Evolutionary conservation across 257 asterid species (phyloP), one percentile per base, ranked within the genome.

Genomic region (Eustoma russellianum): DNA sequence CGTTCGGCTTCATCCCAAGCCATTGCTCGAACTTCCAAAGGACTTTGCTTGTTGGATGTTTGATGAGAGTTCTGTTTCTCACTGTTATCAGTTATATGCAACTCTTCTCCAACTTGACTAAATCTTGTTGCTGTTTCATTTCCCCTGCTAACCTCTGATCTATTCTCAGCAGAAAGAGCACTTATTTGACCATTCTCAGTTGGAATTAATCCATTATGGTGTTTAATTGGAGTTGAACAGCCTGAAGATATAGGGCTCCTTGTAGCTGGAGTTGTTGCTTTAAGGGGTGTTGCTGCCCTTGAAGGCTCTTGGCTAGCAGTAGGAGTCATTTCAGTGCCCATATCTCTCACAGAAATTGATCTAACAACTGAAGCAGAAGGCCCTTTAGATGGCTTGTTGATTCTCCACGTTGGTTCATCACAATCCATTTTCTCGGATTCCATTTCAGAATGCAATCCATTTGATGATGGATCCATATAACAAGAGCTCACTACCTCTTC

Each of bases 301-400:
- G 98, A 91, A 1, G 96, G 97, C 57, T 87, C 97, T 60, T 82
- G 90, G 71, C 98, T 91, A 0, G 82, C 95, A 50, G 77, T 73
- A 1, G 98, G 97, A 0, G 98, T 91, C 98, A 91, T 91, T 55
- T 87, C 98, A 0, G 98, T 91, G 41, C 98, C 98, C 94, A 87
- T 91, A 55, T 91, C 98, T 70, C 98, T 79, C 66, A 91, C 78
- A 47, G 87, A 84, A 9, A 91, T 66, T 5, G 89, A 79, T 52
- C 92, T 66, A 65, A 77, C 83, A 17, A 41, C 75, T 8, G 90
- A 56, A 41, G 59, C 61, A 33, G 93, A 66, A 38, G 43, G 43
- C 53, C 79, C 78, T 40, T 48, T 58, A 24, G 30, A 24, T 0
- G 77, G 74, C 63, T 71, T 81, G 53, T 69, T 80, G 59, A 83